These are phyloP conservation scores for Beta lomatogona DNA, from an alignment of 179 eudicot genomes.

Conservation along the genomic window DNA sequence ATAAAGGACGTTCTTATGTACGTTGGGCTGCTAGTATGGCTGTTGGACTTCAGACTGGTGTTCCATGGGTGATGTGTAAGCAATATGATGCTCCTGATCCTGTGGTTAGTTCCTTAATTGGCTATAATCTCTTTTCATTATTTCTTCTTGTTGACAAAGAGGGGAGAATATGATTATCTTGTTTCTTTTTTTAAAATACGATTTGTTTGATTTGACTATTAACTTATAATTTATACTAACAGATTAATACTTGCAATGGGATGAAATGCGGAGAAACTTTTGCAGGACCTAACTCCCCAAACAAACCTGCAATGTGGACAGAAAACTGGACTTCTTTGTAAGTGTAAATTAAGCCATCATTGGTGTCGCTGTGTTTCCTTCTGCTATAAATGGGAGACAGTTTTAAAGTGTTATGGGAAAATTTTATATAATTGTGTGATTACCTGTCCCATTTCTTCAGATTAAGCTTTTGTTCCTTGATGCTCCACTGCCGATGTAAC, in stretches of 20 bases:
- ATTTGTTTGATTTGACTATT: neutral
- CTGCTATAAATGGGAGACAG: no score
- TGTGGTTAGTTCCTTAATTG: conserved; percentile 51
- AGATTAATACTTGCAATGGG: conserved; percentile 96
- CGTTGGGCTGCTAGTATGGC: conserved; percentile 90
- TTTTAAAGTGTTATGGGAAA: no score
- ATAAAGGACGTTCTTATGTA: conserved; percentile 66
- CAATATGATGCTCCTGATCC: conserved; percentile 97
- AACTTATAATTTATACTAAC: conserved; percentile 22
- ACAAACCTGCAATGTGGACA: conserved; percentile 89
- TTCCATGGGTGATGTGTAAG: conserved; percentile 98
- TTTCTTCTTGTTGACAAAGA: neutral
- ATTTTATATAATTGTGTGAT: no score
- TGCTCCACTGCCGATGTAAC: no score
- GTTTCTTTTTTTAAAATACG: neutral
- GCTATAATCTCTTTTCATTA: neutral
- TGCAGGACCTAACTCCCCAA: conserved; percentile 81
- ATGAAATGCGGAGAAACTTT: conserved; percentile 83
- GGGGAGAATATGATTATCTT: neutral
- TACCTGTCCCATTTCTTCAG: no score
- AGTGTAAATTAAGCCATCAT: conserved; percentile 7
- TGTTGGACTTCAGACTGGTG: conserved; percentile 74
- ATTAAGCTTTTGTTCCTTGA: no score
- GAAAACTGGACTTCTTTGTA: conserved; percentile 95
- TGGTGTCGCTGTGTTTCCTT: no score